These are phyloP conservation scores for Phaeoacremonium minimum DNA, from an alignment of 2,329 filamentous ascomycete species.

Conservation along the genomic window DNA sequence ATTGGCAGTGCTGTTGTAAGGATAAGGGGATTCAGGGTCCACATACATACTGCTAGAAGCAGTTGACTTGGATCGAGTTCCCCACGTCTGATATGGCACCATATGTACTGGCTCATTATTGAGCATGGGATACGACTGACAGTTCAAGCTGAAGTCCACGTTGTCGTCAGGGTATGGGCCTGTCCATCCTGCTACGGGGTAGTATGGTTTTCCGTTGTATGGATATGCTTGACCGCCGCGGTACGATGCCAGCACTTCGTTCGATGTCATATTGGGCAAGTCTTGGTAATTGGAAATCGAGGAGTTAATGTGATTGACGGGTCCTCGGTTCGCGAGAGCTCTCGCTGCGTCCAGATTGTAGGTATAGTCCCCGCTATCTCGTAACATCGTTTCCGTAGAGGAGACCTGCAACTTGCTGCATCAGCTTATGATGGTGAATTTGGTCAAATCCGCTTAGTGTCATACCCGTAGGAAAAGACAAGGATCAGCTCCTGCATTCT, in stretches of 20 bases:
- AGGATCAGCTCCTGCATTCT: conserved; percentile 61
- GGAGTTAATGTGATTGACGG: conserved; percentile 20
- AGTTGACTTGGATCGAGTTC: conserved; percentile 15
- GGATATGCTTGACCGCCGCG: conserved; percentile 23
- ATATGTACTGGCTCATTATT: conserved; percentile 25
- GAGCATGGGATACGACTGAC: conserved; percentile 27
- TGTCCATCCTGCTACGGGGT: conserved; percentile 28
- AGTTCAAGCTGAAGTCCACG: conserved; percentile 30
- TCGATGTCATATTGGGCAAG: conserved; percentile 20
- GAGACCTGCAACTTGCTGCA: conserved; percentile 31
- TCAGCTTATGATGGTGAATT: conserved; percentile 2
- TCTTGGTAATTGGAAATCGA: conserved; percentile 27
- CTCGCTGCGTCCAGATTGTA: conserved; percentile 32
- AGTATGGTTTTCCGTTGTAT: conserved; percentile 26
- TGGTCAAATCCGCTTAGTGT: too few species aligned
- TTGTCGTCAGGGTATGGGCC: conserved; percentile 29
- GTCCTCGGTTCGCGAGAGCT: conserved; percentile 22
- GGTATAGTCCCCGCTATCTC: conserved; percentile 23
- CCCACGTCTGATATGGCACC: conserved; percentile 23
- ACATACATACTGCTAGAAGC: conserved; percentile 24
- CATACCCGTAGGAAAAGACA: conserved; percentile 80
- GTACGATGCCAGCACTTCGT: conserved; percentile 26
- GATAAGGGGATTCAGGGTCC: conserved; percentile 27
- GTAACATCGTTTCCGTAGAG: conserved; percentile 30
- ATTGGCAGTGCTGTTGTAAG: conserved; percentile 19